Evolutionary conservation across 1,139 yeast species (phyloP).

Genomic region (Suhomyces bolitotheri): DNA sequence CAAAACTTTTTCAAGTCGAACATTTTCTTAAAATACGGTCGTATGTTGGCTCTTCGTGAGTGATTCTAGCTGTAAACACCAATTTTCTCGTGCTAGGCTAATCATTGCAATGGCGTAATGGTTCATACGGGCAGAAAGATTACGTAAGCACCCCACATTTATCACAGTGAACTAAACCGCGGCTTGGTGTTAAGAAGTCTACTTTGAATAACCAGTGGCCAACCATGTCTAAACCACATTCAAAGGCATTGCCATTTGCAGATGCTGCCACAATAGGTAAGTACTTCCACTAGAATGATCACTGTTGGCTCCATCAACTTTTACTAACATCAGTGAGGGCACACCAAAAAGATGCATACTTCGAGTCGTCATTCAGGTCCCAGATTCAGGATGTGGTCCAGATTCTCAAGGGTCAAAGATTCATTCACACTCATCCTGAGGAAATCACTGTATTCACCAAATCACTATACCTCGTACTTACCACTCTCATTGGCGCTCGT

Average conservation of each 20-base stretch:
- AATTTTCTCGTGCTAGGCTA: too few species aligned
- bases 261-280: constrained; percentile 52
- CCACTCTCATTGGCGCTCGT: constrained; percentile 73
- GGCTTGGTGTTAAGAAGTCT: too few species aligned
- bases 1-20: too few species aligned
- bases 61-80: too few species aligned
- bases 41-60: too few species aligned
- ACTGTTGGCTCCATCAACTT: too few species aligned
- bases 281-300: constrained; percentile 16
- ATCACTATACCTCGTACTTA: constrained; percentile 61
- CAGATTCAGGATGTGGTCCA: constrained; percentile 61
- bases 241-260: constrained; percentile 44
- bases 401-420: constrained; percentile 63
- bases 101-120: too few species aligned
- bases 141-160: constrained; percentile 8
- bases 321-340: constrained; percentile 56
- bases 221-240: constrained; percentile 29
- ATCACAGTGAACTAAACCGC: constrained; percentile 2
- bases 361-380: constrained; percentile 55
- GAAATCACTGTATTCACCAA: constrained; percentile 63
- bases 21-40: too few species aligned
- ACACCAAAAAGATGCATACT: constrained; percentile 81
- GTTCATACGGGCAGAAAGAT: too few species aligned
- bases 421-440: constrained; percentile 61
- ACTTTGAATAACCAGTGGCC: too few species aligned